phyloP scores from a whole-genome alignment of 2,329 filamentous ascomycete species.

The Sporothrix mexicana region DNA sequence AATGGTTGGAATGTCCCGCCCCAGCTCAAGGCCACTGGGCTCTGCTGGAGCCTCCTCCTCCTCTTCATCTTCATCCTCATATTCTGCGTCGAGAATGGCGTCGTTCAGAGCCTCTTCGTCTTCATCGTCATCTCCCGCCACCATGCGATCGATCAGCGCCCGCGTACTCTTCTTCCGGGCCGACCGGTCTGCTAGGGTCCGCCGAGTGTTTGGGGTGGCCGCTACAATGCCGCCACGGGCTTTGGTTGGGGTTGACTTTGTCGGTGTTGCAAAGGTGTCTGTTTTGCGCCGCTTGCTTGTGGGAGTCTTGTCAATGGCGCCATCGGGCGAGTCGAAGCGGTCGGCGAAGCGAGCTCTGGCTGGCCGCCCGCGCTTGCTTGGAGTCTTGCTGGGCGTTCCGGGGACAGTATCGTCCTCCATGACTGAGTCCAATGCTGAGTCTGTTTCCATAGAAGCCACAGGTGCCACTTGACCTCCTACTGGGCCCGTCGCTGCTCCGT shows the following conservation, averaged over 20 bases:
- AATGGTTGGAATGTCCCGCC: slow-evolving; percentile 33
- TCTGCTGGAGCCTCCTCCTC: slow-evolving; percentile 52
- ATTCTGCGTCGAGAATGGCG: slow-evolving; percentile 67
- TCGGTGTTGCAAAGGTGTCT: slow-evolving; percentile 40
- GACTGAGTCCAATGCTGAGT: not conserved
- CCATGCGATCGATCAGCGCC: slow-evolving; percentile 73
- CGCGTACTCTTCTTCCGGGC: slow-evolving; percentile 84
- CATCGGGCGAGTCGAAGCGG: slow-evolving; percentile 20
- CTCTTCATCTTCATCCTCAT: slow-evolving; percentile 42
- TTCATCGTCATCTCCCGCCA: slow-evolving; percentile 73
- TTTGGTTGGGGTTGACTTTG: slow-evolving; percentile 42
- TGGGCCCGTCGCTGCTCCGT: not conserved
- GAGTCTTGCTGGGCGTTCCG: not conserved
- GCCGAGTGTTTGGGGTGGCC: slow-evolving; percentile 64
- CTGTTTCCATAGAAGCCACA: not conserved
- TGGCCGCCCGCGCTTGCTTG: slow-evolving; percentile 27
- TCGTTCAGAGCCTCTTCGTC: slow-evolving; percentile 71
- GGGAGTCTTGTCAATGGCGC: slow-evolving; percentile 28
- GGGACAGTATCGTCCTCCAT: not conserved
- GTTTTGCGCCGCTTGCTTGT: slow-evolving; percentile 34
- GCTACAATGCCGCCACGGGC: slow-evolving; percentile 38
- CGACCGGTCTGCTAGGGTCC: slow-evolving; percentile 79
- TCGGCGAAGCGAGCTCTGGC: slow-evolving; percentile 25
- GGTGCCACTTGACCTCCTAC: not conserved
- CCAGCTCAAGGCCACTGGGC: slow-evolving; percentile 40